These are phyloP conservation scores for Buxus sempervirens DNA, from an alignment of 164 flowering plant species.

Conservation along the genomic window DNA sequence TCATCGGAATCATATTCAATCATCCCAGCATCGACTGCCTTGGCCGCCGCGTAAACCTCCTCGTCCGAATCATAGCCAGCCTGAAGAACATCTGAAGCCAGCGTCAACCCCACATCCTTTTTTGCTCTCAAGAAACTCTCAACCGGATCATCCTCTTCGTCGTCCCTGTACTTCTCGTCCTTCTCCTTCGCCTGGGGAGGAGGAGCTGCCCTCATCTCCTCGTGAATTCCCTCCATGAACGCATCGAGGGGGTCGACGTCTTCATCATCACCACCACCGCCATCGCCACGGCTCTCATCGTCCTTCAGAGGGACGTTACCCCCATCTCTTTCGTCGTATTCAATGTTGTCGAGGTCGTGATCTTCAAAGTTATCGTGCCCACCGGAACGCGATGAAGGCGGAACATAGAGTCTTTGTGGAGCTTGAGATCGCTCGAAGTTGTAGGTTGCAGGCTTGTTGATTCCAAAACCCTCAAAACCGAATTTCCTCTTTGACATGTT, in stretches of 20 bases:
- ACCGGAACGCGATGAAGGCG: conserved; percentile 61
- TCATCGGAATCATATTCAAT: conserved; percentile 95
- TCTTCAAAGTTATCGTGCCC: conserved; percentile 63
- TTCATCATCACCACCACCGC: conserved; percentile 35
- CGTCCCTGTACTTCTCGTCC: conserved; percentile 58
- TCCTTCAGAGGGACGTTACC: conserved; percentile 14
- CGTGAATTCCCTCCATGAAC: conserved; percentile 91
- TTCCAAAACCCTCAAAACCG: conserved; percentile 96
- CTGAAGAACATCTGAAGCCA: conserved; percentile 83
- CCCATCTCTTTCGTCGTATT: conserved; percentile 49
- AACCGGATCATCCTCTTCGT: conserved; percentile 89
- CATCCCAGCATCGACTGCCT: conserved; percentile 96
- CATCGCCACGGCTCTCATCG: conserved; percentile 2
- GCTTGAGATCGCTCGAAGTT: conserved; percentile 80
- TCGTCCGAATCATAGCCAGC: conserved; percentile 97
- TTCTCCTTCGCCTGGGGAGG: conserved; percentile 55
- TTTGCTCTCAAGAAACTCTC: conserved; percentile 89
- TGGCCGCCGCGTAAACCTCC: conserved; percentile 98
- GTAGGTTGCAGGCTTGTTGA: conserved; percentile 73
- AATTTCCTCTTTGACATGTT: conserved; percentile 89
- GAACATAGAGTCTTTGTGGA: conserved; percentile 83
- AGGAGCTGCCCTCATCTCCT: conserved; percentile 75
- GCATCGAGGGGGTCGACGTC: conserved; percentile 96
- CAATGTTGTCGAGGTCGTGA: conserved; percentile 83
- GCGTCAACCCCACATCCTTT: conserved; percentile 81